Conservation (phyloP, 2,329 filamentous ascomycete species). For the Thermoascus crustaceus region DNA sequence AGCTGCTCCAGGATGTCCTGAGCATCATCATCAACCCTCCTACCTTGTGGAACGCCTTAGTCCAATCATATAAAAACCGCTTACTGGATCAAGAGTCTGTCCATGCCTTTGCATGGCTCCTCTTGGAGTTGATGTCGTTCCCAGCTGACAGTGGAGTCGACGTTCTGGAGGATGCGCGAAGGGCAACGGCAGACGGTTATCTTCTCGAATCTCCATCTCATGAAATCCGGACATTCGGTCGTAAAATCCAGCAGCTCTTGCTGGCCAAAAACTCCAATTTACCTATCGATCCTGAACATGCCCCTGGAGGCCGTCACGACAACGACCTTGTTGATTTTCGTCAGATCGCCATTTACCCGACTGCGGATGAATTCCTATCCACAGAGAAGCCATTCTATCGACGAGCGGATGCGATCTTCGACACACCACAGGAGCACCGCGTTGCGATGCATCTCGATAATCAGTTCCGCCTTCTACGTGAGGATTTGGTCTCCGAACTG, state of each 20-base stretch:
- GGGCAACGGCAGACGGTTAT: conserved; percentile 14
- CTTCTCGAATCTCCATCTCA: conserved; percentile 20
- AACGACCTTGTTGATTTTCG: conserved; percentile 60
- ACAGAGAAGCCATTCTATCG: conserved; percentile 48
- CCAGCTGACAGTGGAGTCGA: conserved; percentile 15
- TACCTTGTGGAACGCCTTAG: conserved; percentile 46
- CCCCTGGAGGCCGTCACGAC: conserved; percentile 61
- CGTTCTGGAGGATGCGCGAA: conserved; percentile 21
- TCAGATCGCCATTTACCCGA: conserved; percentile 57
- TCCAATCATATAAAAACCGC: conserved; percentile 22
- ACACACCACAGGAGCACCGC: conserved; percentile 31
- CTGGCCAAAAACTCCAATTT: conserved; percentile 15
- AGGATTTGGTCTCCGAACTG: conserved; percentile 62
- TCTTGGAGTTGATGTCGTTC: conserved; percentile 41
- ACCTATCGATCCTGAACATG: conserved; percentile 2
- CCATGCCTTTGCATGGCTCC: conserved; percentile 42
- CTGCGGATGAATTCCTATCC: conserved; percentile 54
- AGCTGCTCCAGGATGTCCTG: conserved; percentile 42
- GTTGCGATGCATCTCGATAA: conserved; percentile 54
- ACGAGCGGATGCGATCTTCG: conserved; percentile 42
- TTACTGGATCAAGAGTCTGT: conserved; percentile 26
- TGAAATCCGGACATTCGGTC: conserved; percentile 27
- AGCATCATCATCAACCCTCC: conserved; percentile 43
- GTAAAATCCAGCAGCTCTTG: conserved; percentile 37
- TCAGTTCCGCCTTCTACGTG: conserved; percentile 61